A percentile compares a stretch with the other conserved stretches of the same genome.
Evolutionary conservation across 2,329 filamentous ascomycete genomes (phyloP).

Genomic region (Zymoseptoria crescenta): DNA sequence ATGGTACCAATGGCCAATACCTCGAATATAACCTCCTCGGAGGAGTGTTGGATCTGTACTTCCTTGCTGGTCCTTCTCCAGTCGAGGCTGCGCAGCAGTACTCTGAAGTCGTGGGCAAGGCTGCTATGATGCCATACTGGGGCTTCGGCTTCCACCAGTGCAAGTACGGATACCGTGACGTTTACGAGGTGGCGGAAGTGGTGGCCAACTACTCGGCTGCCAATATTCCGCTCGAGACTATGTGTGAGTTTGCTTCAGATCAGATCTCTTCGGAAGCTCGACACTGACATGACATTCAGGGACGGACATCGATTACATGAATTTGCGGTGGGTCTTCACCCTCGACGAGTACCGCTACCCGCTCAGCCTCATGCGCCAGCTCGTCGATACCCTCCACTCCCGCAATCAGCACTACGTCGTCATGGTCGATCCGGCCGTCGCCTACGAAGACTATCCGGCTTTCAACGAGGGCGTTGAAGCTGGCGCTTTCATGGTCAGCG

Average conservation of each 20-base stretch:
- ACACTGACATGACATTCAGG: slow-evolving; percentile 36
- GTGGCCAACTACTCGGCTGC: slow-evolving; percentile 58
- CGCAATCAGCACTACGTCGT: slow-evolving; percentile 38
- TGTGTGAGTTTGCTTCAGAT: slow-evolving; percentile 40
- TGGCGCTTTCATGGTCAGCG: slow-evolving; percentile 45
- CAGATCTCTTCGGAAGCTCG: slow-evolving; percentile 39
- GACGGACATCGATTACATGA: slow-evolving; percentile 31
- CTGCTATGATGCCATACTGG: slow-evolving; percentile 47
- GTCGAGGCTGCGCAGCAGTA: slow-evolving; percentile 44
- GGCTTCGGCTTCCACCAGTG: slow-evolving; percentile 47
- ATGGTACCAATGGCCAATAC: slow-evolving; percentile 50
- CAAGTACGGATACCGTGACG: slow-evolving; percentile 46
- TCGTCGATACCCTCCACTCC: slow-evolving; percentile 50
- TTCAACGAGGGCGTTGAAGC: slow-evolving; percentile 55
- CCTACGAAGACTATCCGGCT: slow-evolving; percentile 42
- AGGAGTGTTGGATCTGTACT: slow-evolving; percentile 61
- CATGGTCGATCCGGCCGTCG: slow-evolving; percentile 67
- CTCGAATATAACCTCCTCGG: slow-evolving; percentile 75
- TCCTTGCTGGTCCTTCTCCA: slow-evolving; percentile 42
- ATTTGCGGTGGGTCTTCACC: slow-evolving; percentile 51
- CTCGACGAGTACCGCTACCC: slow-evolving; percentile 58
- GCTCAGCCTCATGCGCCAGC: slow-evolving; percentile 52
- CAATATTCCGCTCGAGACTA: slow-evolving; percentile 60
- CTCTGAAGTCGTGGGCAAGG: slow-evolving; percentile 42
- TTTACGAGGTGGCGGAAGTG: slow-evolving; percentile 58